Percentiles rank a stretch among this genome's conserved stretches.
Evolutionary conservation across 495 filamentous ascomycete genomes (phyloP).

Genomic region (Achaetomiella virescens): DNA sequence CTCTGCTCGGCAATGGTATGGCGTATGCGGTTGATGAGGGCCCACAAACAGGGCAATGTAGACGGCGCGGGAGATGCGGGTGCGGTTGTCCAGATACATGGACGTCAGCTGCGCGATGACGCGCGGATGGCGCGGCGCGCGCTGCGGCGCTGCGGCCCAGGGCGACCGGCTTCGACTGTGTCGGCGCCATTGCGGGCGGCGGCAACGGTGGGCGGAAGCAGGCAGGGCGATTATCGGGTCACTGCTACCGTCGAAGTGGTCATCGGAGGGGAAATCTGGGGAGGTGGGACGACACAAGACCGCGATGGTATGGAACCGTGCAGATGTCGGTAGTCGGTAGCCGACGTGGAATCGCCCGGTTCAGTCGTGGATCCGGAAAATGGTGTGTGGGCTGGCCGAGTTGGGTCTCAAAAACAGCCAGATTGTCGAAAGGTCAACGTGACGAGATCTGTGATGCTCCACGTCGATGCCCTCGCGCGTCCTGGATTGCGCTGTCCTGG

Average conservation of each 20-base stretch:
- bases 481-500: background rate
- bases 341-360: background rate
- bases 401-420: no score
- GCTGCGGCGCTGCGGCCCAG: constrained; percentile 27
- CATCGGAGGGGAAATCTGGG: constrained; percentile 5
- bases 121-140: constrained; percentile 65
- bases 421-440: no score
- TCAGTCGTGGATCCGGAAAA: background rate
- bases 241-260: background rate
- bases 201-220: background rate
- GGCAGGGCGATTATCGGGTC: background rate
- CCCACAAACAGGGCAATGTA: constrained; percentile 88
- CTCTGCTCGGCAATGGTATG: constrained; percentile 91
- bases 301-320: background rate
- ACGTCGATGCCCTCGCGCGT: background rate
- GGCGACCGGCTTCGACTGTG: constrained; percentile 68
- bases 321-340: background rate
- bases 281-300: no score
- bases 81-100: constrained; percentile 80
- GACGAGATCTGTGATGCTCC: no score
- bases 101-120: constrained; percentile 65
- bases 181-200: constrained; percentile 54
- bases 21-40: constrained; percentile 81
- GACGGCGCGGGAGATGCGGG: constrained; percentile 79
- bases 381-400: background rate